Evolutionary conservation across 495 filamentous ascomycete species (phyloP).

Genomic region (Terfezia boudieri): DNA sequence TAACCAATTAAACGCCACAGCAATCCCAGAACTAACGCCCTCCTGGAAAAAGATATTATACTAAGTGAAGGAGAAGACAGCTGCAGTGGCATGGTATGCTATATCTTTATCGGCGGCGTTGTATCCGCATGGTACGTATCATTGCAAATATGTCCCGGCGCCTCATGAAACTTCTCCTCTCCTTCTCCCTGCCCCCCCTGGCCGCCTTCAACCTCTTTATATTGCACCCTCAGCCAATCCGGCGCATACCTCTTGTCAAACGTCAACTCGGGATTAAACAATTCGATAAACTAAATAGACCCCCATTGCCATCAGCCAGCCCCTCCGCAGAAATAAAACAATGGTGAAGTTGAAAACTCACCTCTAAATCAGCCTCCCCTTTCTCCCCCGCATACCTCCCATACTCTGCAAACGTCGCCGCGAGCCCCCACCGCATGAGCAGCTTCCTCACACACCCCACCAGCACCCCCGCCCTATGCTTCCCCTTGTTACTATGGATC

Average conservation of each 20-base stretch:
- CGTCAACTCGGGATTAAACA: constrained; percentile 8
- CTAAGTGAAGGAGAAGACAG: too few relatives aligned
- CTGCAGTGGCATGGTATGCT: too few relatives aligned
- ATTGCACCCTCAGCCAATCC: constrained; percentile 4
- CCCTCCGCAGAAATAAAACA: not conserved
- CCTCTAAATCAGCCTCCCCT: constrained; percentile 12
- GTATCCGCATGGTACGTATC: too few relatives aligned
- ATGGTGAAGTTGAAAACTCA: not conserved
- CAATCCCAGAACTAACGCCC: too few relatives aligned
- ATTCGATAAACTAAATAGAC: constrained; percentile 7
- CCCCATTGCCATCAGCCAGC: not conserved
- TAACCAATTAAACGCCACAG: too few relatives aligned
- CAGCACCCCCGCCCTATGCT: constrained; percentile 10
- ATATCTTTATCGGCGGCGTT: too few relatives aligned
- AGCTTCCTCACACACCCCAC: constrained; percentile 13
- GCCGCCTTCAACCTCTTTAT: not conserved
- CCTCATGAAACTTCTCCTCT: too few relatives aligned
- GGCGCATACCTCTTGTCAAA: constrained; percentile 9
- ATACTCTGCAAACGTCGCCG: constrained; percentile 13
- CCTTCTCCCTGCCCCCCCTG: too few relatives aligned
- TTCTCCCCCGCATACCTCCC: constrained; percentile 13
- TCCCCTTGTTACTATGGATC: constrained; percentile 14
- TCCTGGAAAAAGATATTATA: too few relatives aligned
- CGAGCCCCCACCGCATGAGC: constrained; percentile 10
- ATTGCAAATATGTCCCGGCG: too few relatives aligned